Conservation (phyloP, 176 grass and related monocot species). For the Eremochloa ophiuroides region DNA sequence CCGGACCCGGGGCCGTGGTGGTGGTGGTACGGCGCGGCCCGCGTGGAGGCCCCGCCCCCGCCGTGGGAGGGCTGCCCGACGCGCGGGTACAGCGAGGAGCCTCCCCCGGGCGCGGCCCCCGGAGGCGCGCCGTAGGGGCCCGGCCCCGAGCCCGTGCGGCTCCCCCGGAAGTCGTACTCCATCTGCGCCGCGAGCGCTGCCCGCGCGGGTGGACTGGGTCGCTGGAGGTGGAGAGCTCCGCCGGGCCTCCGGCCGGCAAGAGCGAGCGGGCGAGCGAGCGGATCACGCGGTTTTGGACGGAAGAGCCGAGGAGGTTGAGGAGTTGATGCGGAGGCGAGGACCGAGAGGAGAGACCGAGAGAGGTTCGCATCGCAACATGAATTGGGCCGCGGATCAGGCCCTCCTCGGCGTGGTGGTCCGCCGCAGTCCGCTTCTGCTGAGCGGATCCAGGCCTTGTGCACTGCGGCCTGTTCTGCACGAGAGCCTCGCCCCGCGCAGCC, state of each 20-base stretch:
- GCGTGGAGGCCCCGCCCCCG: background rate
- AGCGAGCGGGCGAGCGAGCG: background rate
- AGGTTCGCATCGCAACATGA: no score
- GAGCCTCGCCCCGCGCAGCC: no score
- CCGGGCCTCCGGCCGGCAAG: constrained; percentile 5
- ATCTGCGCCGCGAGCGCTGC: background rate
- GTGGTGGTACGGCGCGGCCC: constrained; percentile 44
- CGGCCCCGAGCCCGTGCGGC: constrained; percentile 27
- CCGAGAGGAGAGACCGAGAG: no score
- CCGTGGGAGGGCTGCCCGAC: constrained; percentile 33
- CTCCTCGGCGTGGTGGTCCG: background rate
- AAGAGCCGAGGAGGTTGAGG: background rate
- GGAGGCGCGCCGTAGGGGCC: constrained; percentile 29
- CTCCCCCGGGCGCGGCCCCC: background rate
- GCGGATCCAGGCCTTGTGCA: no score
- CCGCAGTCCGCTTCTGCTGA: no score
- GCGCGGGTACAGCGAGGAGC: constrained; percentile 34
- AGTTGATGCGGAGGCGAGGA: background rate
- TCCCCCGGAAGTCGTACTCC: constrained; percentile 54
- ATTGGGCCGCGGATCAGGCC: background rate
- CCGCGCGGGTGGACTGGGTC: background rate
- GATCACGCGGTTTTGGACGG: constrained; percentile 5
- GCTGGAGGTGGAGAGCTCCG: background rate
- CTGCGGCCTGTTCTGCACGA: no score
- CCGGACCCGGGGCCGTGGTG: background rate